Evolutionary conservation across 768 basidiomycete species (phyloP), one percentile per base, ranked within the genome.

Genomic region (Mycena latifolia): DNA sequence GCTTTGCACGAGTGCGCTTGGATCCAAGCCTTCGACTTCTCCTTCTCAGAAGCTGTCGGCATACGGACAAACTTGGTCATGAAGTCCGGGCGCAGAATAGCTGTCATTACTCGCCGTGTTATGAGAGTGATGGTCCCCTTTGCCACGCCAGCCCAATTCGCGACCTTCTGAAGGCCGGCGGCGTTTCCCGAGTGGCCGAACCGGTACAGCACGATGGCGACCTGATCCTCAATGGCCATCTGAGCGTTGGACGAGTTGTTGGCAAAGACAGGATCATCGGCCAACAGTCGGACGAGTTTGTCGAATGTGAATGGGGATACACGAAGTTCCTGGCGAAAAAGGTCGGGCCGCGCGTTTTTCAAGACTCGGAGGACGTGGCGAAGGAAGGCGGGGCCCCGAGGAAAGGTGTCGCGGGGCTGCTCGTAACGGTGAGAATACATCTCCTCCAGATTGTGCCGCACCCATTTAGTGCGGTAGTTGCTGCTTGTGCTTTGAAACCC

Each of bases 341-440:
- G 55, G 20, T 65, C 57, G 0, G 64, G 57, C 1, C 50, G 53
- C 0, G 33, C 48, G 46, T 55, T 11, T 18, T 65, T 65, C 43
- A 39, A 9, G 1, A 1, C 1, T 20, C 53, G 31, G 37, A 58
- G 50, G 9, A 57, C 50, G 41, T 69, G 68, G 10, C n/a, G 64
- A 20, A 72, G 24, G 22, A 59, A 67, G 3, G 65, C 46, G 2
- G 65, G 62, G 14, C 65, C 68, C 6, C 52, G 62, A 22, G 68
- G 68, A 15, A 72, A 63, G n/a, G 35, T 28, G 35, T 71, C 45
- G 8, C 68, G 60, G 6, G 68, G 61, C 22, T 24, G 12, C 53
- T 71, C 65, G 31, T 71, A 71, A 3, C 65, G 68, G 11, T 69
- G 57, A n/a, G 46, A 37, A n/a, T 71, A 64, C 71, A 72, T 72